Evolutionary conservation across 495 filamentous ascomycete species (phyloP), one percentile per base, ranked within the genome.

Genomic region (Evernia prunastri): DNA sequence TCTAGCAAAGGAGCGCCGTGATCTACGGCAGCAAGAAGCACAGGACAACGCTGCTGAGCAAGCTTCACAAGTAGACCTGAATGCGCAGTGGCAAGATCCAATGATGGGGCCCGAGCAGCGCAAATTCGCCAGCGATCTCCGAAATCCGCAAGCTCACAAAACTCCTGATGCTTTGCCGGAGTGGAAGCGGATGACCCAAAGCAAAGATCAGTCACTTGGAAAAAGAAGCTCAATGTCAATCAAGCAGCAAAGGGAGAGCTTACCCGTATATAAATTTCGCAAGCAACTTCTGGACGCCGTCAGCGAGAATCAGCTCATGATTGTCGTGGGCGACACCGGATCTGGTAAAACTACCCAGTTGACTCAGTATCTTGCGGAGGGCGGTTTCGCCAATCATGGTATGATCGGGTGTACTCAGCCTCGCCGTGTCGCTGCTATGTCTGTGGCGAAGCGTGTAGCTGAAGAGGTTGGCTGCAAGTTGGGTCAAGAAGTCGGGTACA

Each of bases 391-490:
- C 10, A 90, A 94, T 66, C 78, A 87, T 63, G 95, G 94, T 45
- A 91, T 96, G 70, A 96, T 99, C 67, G 94, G 94, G 27, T 99
- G 95, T 73, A 99, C 94, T 4, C 94, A 99, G 68, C 94, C 94
- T 47, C 89, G 94, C 66, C 91, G 95, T 79, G 94, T 99, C 4
- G 94, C 94, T 45, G 94, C 94, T 23, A 96, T 97, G 86, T 95
- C 89, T 23, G 94, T 99, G 27, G 94, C 94, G 13, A 93, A 96
- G 66, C 91, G 94, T 81, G 94, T 99, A 23, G 85, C 93, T 0
- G 94, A 99, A 72, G 94, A 99, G 76, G 92, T 99, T 53, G 93
- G 93, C 39, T 96, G 92, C 71, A 80, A 85, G 60, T 80, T 99
- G 0, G 95, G 95, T 37, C 83, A 91, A 40, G 93, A 97, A 73